Percentiles rank a stretch among this genome's conserved stretches.
These are phyloP conservation scores for Rhododendron simsii DNA, from an alignment of 148 eudicot species.

Conservation along the genomic window DNA sequence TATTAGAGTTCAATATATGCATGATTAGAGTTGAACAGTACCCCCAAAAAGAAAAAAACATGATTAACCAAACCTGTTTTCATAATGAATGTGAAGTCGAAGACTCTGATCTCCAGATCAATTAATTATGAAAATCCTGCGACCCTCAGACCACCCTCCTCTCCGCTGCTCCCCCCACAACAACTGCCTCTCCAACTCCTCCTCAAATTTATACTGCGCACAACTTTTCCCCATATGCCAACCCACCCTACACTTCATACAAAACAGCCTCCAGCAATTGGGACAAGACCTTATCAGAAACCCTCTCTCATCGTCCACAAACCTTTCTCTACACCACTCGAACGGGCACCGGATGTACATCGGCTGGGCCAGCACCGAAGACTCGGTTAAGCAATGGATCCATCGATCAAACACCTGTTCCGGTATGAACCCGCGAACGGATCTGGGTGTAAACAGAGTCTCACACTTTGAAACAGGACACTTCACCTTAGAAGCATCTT, in stretches of 20 bases:
- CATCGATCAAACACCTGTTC: not conserved
- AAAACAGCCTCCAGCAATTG: not conserved
- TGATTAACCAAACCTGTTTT: not conserved
- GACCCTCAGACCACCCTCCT: not conserved
- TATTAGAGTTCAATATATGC: not conserved
- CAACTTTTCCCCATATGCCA: slow-evolving; percentile 7
- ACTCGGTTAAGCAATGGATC: not conserved
- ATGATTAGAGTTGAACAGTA: not conserved
- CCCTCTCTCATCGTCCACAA: slow-evolving; percentile 7
- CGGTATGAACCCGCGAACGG: not conserved
- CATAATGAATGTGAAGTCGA: not conserved
- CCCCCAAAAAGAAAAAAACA: not conserved
- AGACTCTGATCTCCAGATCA: not conserved
- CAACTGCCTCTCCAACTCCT: not conserved
- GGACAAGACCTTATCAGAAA: slow-evolving; percentile 2
- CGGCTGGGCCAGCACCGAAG: not conserved
- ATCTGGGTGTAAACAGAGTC: no score
- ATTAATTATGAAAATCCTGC: not conserved
- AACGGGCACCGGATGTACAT: not conserved
- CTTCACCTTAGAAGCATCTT: not conserved
- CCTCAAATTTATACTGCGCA: not conserved
- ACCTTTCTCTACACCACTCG: not conserved
- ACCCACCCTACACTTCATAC: not conserved
- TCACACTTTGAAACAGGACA: not conserved
- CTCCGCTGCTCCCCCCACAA: not conserved